These are phyloP conservation scores for Isatis tinctoria DNA, from an alignment of 345 rosid genomes.

Conservation along the genomic window DNA sequence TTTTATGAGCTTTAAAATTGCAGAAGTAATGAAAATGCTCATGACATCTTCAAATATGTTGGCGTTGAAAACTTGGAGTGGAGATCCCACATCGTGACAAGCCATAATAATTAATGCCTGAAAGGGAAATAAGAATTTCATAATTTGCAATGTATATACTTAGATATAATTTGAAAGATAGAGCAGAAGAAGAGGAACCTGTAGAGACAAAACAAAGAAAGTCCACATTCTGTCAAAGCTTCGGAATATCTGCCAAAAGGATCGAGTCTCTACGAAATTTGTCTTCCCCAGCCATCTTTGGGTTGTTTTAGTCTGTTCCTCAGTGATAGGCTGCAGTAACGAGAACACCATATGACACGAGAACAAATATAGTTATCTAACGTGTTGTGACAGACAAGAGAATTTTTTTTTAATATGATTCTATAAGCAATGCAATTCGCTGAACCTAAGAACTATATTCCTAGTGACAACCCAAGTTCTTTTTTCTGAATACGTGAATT, in stretches of 20 bases:
- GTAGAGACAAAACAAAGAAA: constrained; percentile 85
- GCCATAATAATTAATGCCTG: constrained; percentile 97
- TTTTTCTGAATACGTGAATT: not conserved
- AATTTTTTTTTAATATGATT: not conserved
- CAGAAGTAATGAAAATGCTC: constrained; percentile 91
- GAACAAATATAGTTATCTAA: not conserved
- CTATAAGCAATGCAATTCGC: constrained; percentile 12
- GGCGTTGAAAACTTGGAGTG: constrained; percentile 69
- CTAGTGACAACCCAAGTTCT: constrained; percentile 2
- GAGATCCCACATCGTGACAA: constrained; percentile 89
- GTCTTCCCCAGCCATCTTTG: constrained; percentile 83
- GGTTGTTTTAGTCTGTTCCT: constrained; percentile 40
- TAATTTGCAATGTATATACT: not conserved
- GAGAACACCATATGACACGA: constrained; percentile 14
- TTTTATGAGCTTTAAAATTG: constrained; percentile 67
- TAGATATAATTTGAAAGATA: not conserved
- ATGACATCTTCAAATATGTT: constrained; percentile 74
- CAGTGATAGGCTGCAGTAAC: constrained; percentile 41
- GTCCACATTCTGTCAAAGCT: constrained; percentile 99
- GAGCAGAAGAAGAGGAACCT: constrained; percentile 49
- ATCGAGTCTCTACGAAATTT: constrained; percentile 87
- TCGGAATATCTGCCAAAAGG: constrained; percentile 95
- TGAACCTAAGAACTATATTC: not conserved
- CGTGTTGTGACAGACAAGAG: not conserved
- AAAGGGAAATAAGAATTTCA: constrained; percentile 16